Percentiles rank a stretch among this genome's conserved stretches.
Conservation (phyloP, 2,329 filamentous ascomycete genomes). For the Corynespora cassiicola region DNA sequence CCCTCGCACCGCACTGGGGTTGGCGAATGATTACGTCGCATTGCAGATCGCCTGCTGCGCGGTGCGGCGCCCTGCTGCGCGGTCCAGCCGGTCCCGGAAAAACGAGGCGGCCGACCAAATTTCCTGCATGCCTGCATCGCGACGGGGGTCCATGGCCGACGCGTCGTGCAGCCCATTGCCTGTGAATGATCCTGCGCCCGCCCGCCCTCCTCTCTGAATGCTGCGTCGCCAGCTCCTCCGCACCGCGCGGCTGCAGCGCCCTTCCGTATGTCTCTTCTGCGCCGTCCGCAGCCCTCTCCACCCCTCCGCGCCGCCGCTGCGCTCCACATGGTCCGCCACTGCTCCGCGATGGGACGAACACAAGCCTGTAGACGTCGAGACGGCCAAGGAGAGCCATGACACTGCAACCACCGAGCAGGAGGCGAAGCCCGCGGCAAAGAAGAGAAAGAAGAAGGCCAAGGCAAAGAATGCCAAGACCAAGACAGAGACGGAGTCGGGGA, state of each 20-base stretch:
- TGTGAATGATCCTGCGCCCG: no score
- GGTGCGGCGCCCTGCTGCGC: no score
- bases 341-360: conserved; percentile 10
- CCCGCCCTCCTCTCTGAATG: conserved; percentile 23
- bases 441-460: background rate
- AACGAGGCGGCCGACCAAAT: no score
- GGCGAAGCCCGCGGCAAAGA: conserved; percentile 2
- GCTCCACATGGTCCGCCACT: conserved; percentile 22
- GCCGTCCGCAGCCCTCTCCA: conserved; percentile 19
- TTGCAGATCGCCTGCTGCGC: conserved; percentile 4
- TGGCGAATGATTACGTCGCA: conserved; percentile 8
- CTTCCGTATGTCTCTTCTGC: conserved; percentile 28
- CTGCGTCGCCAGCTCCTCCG: conserved; percentile 29
- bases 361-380: conserved; percentile 4
- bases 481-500: conserved; percentile 6
- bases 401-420: background rate
- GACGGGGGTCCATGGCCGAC: conserved; percentile 4
- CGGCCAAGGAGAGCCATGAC: conserved; percentile 3
- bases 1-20: background rate
- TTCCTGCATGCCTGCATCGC: no score
- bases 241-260: conserved; percentile 22
- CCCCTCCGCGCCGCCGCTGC: conserved; percentile 10
- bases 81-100: no score
- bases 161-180: no score
- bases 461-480: background rate